These are phyloP conservation scores for Stachybotrys chartarum DNA, from an alignment of 2,329 filamentous ascomycete species.

Conservation along the genomic window DNA sequence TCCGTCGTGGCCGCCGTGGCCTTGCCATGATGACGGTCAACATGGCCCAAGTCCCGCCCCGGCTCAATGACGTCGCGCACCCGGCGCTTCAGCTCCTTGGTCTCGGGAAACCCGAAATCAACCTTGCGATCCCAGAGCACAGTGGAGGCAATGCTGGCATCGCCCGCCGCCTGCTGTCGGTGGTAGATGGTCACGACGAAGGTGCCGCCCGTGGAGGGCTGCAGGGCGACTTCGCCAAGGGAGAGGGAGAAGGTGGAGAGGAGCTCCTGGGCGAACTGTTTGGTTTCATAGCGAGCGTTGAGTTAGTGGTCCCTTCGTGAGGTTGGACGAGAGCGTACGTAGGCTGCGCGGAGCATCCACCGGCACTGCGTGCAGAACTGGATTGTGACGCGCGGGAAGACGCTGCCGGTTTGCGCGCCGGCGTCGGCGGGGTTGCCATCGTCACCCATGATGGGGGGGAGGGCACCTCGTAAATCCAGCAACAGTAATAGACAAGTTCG, in stretches of 20 bases:
- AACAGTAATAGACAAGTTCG: too few species aligned
- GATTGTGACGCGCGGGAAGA: slow-evolving; percentile 69
- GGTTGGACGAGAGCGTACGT: slow-evolving; percentile 42
- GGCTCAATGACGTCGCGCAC: slow-evolving; percentile 81
- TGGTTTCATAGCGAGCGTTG: not conserved
- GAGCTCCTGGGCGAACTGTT: slow-evolving; percentile 79
- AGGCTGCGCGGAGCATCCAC: slow-evolving; percentile 83
- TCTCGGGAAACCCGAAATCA: slow-evolving; percentile 89
- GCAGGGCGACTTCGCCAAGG: slow-evolving; percentile 80
- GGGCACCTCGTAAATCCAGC: too few species aligned
- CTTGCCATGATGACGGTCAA: slow-evolving; percentile 47
- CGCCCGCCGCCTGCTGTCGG: not conserved
- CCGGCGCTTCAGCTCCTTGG: slow-evolving; percentile 80
- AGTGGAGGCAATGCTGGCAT: slow-evolving; percentile 24
- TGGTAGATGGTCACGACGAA: slow-evolving; percentile 64
- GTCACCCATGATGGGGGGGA: not conserved
- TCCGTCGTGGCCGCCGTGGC: not conserved
- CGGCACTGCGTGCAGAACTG: slow-evolving; percentile 90
- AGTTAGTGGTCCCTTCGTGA: not conserved
- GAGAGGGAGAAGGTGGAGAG: slow-evolving; percentile 82
- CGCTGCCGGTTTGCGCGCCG: not conserved
- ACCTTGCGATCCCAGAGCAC: slow-evolving; percentile 81
- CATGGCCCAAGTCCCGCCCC: slow-evolving; percentile 70
- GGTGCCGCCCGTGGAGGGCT: slow-evolving; percentile 76
- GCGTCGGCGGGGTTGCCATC: slow-evolving; percentile 4